Evolutionary conservation across 2,329 filamentous ascomycete genomes (phyloP).

Genomic region (Clarireedia homoeocarpa): DNA sequence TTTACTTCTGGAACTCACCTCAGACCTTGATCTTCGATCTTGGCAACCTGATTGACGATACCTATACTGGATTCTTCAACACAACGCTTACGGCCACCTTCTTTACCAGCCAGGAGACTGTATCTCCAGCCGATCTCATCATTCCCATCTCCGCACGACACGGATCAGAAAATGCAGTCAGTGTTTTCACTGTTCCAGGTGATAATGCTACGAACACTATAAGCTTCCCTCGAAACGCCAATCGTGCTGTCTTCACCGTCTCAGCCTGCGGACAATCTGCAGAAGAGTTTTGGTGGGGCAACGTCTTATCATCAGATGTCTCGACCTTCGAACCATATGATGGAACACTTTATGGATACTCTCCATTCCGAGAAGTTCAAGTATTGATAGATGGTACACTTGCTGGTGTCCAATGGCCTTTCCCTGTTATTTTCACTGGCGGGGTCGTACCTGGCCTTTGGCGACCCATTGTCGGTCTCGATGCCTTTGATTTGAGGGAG

Average conservation of each 20-base stretch:
- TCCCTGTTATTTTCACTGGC: slow-evolving; percentile 75
- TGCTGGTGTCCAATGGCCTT: slow-evolving; percentile 73
- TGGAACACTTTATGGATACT: slow-evolving; percentile 55
- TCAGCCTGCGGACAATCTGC: slow-evolving; percentile 66
- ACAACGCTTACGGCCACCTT: slow-evolving; percentile 68
- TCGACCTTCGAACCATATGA: slow-evolving; percentile 49
- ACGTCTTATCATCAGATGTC: slow-evolving; percentile 57
- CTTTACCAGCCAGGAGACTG: slow-evolving; percentile 42
- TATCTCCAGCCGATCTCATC: slow-evolving; percentile 53
- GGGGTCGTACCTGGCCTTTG: slow-evolving; percentile 71
- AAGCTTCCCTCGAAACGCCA: slow-evolving; percentile 56
- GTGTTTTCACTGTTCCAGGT: slow-evolving; percentile 59
- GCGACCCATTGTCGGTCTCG: slow-evolving; percentile 68
- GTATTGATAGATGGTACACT: slow-evolving; percentile 64
- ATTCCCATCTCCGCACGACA: slow-evolving; percentile 56
- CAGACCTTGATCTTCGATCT: slow-evolving; percentile 77
- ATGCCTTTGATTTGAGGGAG: slow-evolving; percentile 72
- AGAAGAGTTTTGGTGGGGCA: slow-evolving; percentile 85
- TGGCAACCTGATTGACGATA: slow-evolving; percentile 61
- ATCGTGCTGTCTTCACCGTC: slow-evolving; percentile 66
- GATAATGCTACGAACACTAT: slow-evolving; percentile 53
- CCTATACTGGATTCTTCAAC: slow-evolving; percentile 67
- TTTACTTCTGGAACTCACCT: slow-evolving; percentile 56
- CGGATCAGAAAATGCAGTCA: slow-evolving; percentile 44
- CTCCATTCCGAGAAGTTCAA: slow-evolving; percentile 72